These are phyloP conservation scores for Omphalotus guepiniiformis DNA, from an alignment of 768 basidiomycete species.

Conservation along the genomic window DNA sequence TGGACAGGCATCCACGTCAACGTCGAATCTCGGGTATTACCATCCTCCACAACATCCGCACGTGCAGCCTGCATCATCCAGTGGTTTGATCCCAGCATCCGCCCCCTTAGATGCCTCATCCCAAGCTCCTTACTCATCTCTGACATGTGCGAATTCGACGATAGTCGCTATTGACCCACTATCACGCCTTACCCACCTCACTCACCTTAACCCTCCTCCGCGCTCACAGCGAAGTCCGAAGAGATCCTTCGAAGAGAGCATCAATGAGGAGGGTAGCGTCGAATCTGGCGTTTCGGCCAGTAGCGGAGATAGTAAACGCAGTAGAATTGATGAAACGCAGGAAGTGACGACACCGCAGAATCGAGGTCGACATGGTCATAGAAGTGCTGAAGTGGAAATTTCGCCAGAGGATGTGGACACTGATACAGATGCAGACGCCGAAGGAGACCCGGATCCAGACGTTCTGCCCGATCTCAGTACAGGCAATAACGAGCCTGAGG, in stretches of 20 bases:
- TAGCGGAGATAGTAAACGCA: constrained; percentile 6
- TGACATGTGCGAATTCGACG: constrained; percentile 9
- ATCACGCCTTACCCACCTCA: constrained; percentile 15
- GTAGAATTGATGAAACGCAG: constrained; percentile 1
- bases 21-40: not conserved
- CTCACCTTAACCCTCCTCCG: constrained; percentile 15
- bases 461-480: constrained; percentile 5
- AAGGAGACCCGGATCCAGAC: not conserved
- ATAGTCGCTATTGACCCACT: constrained; percentile 7
- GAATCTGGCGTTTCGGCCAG: not conserved
- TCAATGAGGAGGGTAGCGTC: constrained; percentile 25
- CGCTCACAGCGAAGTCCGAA: constrained; percentile 49
- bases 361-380: not conserved
- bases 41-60: constrained; percentile 15
- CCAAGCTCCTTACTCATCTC: constrained; percentile 12
- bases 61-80: constrained; percentile 16
- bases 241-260: constrained; percentile 52
- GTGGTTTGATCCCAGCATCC: constrained; percentile 27
- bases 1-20: not conserved
- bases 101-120: constrained; percentile 35
- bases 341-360: not conserved
- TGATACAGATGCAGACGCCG: not conserved
- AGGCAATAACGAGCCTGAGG: not conserved
- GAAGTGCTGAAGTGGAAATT: not conserved
- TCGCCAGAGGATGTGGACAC: not conserved